Evolutionary conservation across 2,329 filamentous ascomycete species (phyloP), one percentile per base, ranked within the genome.

Genomic region (Elsinoe arachidis): DNA sequence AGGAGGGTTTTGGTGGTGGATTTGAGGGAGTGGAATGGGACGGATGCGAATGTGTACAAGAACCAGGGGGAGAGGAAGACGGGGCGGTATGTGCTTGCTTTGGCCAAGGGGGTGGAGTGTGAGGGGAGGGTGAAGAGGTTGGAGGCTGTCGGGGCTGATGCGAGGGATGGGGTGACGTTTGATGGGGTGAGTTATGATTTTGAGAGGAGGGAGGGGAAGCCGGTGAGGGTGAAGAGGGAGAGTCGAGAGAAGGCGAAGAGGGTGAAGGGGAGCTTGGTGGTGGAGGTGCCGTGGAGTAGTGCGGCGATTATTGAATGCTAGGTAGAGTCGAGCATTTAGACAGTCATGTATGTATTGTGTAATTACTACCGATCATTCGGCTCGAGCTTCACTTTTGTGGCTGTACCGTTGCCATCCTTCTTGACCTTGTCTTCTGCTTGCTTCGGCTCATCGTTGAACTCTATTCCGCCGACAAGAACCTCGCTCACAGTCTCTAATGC

Each of bases 401-500:
- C 23, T 19, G 53, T 33, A 17, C 54, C 54, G 19, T 55, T 55
- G 3, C 19, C 35, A 19, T 43, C 37, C 33, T 57, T 15, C 21
- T 51, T 51, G 21, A 54, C 33, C 5, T 21, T 21, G 15, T 46
- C 17, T 21, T 51, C 14, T 55, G 53, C 53, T 33, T 19, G 46
- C 17, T 44, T 55, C 35, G 65, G 65, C 47, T 68, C 66, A 11
- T 67, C 77, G n/a, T 53, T 54, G 54, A 90, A 85, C 64, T 90
- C 83, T 14, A 96, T 83, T 0, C 91, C 92, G 9, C 83, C 78
- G 53, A 95, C 87, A 62, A 96, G 88, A 49, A 87, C 72, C 66
- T 88, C 88, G 67, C 90, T 96, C 2, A 95, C 81, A 14, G 87
- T 85, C 74, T 99, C 93, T 46, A 99, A 74, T 12, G 81, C 84